Evolutionary conservation across 768 basidiomycete genomes (phyloP).

Genomic region (Dioszegia hungarica): DNA sequence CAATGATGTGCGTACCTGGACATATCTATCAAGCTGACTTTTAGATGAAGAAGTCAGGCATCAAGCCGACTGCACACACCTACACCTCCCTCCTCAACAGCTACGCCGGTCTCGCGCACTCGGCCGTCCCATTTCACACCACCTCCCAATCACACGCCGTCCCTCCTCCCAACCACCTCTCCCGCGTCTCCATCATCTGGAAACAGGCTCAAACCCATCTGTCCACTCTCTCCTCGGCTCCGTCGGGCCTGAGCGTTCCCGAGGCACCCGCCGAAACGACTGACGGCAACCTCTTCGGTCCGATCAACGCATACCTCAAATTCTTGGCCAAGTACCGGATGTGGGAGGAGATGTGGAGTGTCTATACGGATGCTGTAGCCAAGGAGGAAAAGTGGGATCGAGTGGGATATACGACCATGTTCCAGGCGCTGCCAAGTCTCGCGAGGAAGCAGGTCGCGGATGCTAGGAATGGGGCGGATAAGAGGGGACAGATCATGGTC

Average conservation of each 20-base stretch:
- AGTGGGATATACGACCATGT: constrained; percentile 37
- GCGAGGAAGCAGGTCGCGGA: neutral
- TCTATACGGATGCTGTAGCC: constrained; percentile 26
- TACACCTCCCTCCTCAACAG: constrained; percentile 38
- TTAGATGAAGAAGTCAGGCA: constrained; percentile 48
- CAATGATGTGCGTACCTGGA: constrained; percentile 38
- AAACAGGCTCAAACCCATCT: constrained; percentile 11
- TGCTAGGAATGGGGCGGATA: neutral
- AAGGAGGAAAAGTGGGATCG: constrained; percentile 25
- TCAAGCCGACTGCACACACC: constrained; percentile 36
- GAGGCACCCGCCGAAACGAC: neutral
- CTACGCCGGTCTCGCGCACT: constrained; percentile 23
- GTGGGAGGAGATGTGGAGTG: constrained; percentile 33
- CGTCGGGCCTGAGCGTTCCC: neutral
- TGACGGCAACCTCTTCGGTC: constrained; percentile 13
- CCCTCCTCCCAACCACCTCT: constrained; percentile 17
- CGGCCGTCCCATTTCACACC: neutral
- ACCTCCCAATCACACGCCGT: neutral
- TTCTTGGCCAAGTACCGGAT: constrained; percentile 29
- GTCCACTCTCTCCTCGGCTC: neutral
- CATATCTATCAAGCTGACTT: neutral
- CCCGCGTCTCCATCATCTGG: constrained; percentile 27
- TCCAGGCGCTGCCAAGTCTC: constrained; percentile 8
- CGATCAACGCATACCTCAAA: constrained; percentile 43
- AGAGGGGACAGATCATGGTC: constrained; percentile 1